Evolutionary conservation across 257 asterid genomes (phyloP), one percentile per base, ranked within the genome.

Genomic region (Prunella vulgaris): DNA sequence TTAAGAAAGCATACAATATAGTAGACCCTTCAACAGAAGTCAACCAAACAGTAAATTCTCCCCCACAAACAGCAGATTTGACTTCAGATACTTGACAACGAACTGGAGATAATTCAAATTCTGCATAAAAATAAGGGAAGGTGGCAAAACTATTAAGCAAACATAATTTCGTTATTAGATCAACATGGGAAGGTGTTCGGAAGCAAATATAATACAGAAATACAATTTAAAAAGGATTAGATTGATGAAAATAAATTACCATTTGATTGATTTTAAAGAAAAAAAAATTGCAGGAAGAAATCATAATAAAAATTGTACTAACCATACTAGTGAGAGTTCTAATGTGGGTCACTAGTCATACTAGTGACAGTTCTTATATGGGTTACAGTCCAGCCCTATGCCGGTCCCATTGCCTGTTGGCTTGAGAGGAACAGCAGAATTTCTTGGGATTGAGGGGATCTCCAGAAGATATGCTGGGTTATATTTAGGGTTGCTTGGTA

Each of bases 41-140:
- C 76, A 94, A 78, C 99, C 97, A 94, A 66, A 85, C 97, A 2
- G 97, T 91, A 79, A 94, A 94, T 5, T 94, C 99, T 61, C 84
- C 99, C 51, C 99, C 99, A 79, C 97, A 91, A 52, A 85, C 86
- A 48, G 85, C 79, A 65, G 82, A 71, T 59, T 75, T 77, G 30
- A 83, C 93, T 5, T 87, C 96, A 73, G 96, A 66, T 58, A 86
- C 84, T 59, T 74, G 81, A 80, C 95, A 94, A 27, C 86, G 87
- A 44, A 94, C 88, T 25, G 99, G 97, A 64, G 92, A 87, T 66
- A 46, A 25, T 83, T 94, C 99, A 66, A 85, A 10, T 84, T 94
- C 99, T 94, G 90, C 81, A 78, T 25, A 57, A 62, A 73, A 44
- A 18, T 33, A 42, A 40, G 64, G 3, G 7, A 35, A 68, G 54